Evolutionary conservation across 2,329 filamentous ascomycete genomes (phyloP), one percentile per base, ranked within the genome.

Genomic region (Colletotrichum zoysiae): DNA sequence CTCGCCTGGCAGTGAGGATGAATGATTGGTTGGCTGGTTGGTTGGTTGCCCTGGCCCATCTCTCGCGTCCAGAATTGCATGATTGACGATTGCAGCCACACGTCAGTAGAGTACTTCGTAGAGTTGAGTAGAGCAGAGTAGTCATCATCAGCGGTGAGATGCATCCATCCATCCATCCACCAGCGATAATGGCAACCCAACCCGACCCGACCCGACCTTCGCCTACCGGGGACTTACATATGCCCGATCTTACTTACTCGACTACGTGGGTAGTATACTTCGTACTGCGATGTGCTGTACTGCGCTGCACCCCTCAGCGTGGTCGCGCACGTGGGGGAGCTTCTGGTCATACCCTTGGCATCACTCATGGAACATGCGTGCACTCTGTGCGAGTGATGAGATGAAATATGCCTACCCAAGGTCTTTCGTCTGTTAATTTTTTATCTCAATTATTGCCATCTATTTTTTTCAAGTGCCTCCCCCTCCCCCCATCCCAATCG

Each of bases 261-360:
- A 30, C 30, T 30, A 30, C 30, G 30, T 30, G 4, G 30, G 30
- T 30, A 4, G 30, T 38, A 9, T 38, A 9, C 9, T 35, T 9
- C 18, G 5, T 38, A 9, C 9, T 35, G 35, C 18, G 5, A 18
- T 44, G 42, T 44, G 42, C 42, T 20, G 16, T 44, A 16, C 30
- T 18, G 20, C 40, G 59, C 33, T 23, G 46, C 46, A 23, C 23
- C 57, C 33, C 44, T 20, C 23, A 51, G 59, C 60, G 65, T 58
- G 53, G 60, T 35, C 40, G 30, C 67, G 59, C 46, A 70, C 67
- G 67, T 65, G 67, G 67, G 35, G 44, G 42, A 66, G 33, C 55
- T 44, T 40, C 38, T 66, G 61, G 35, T 26, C 46, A 69, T 53
- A 44, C 26, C 48, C 42, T 16, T 44, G 20, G 30, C 9, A 55